Evolutionary conservation across 2,329 filamentous ascomycete species (phyloP).

Genomic region (Pseudocercospora cruenta): DNA sequence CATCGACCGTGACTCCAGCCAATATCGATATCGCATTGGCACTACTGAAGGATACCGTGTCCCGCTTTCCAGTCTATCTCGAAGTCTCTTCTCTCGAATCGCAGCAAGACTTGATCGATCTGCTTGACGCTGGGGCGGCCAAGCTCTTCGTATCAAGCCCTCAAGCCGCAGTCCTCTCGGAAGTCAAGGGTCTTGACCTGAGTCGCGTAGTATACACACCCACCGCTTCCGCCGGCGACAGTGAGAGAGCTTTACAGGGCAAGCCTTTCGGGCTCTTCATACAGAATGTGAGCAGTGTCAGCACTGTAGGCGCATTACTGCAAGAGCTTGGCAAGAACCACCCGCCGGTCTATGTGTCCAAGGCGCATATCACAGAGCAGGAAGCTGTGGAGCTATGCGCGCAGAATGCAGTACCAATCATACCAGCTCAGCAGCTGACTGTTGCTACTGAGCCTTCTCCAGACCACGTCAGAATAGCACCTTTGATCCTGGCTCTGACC

Average conservation of each 20-base stretch:
- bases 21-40: slow-evolving; percentile 50
- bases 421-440: slow-evolving; percentile 72
- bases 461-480: slow-evolving; percentile 66
- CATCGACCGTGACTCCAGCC: slow-evolving; percentile 54
- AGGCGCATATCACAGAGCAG: slow-evolving; percentile 45
- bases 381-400: slow-evolving; percentile 47
- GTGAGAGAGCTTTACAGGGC: slow-evolving; percentile 47
- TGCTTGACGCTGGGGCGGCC: slow-evolving; percentile 82
- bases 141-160: slow-evolving; percentile 79
- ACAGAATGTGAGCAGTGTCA: slow-evolving; percentile 43
- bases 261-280: slow-evolving; percentile 52
- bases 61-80: slow-evolving; percentile 67
- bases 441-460: slow-evolving; percentile 63
- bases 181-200: slow-evolving; percentile 56
- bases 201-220: slow-evolving; percentile 59
- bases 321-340: slow-evolving; percentile 54
- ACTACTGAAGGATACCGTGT: slow-evolving; percentile 62
- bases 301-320: slow-evolving; percentile 52
- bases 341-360: slow-evolving; percentile 57
- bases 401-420: slow-evolving; percentile 66
- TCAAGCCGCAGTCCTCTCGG: slow-evolving; percentile 63
- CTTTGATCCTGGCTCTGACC: slow-evolving; percentile 74
- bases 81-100: slow-evolving; percentile 73
- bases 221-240: slow-evolving; percentile 50
- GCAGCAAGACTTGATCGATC: slow-evolving; percentile 72